phyloP scores from a whole-genome alignment of 148 eudicot genomes.

The Rhododendron mucronatum region DNA sequence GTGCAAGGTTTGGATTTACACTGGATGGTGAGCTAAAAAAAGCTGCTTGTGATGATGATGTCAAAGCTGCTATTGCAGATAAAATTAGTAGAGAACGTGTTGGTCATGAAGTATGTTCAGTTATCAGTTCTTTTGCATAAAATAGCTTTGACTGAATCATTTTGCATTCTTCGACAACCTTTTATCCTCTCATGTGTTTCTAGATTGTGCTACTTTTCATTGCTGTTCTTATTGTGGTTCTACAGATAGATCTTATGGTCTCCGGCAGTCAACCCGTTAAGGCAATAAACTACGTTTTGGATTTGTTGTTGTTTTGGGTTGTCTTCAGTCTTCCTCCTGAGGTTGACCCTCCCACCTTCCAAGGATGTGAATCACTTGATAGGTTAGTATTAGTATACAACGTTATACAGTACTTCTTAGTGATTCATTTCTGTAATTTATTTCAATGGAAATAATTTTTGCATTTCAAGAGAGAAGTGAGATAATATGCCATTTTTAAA shows the following conservation, averaged over 20 bases:
- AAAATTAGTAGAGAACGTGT: constrained; percentile 97
- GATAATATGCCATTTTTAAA: neutral
- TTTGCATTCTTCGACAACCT: neutral
- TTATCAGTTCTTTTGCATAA: neutral
- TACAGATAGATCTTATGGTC: constrained; percentile 90
- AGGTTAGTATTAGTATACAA: constrained; percentile 47
- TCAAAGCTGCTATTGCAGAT: constrained; percentile 69
- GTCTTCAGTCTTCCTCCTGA: constrained; percentile 69
- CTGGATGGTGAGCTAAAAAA: constrained; percentile 69
- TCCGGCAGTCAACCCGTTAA: constrained; percentile 77
- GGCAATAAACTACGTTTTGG: constrained; percentile 58
- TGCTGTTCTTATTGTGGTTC: neutral
- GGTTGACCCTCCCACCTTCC: constrained; percentile 45
- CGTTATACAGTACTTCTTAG: neutral
- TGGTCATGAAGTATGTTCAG: constrained; percentile 77
- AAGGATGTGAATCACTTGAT: constrained; percentile 31
- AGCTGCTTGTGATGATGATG: constrained; percentile 83
- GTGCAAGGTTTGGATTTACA: constrained; percentile 79
- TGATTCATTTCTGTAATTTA: neutral
- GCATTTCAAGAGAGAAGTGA: neutral
- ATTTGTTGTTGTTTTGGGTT: constrained; percentile 66
- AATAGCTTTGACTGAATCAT: neutral
- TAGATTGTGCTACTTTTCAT: neutral
- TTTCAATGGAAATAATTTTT: neutral
- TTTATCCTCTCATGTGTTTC: neutral